Conservation (phyloP, 2,329 filamentous ascomycete species). For the Talaromyces sp. region DNA sequence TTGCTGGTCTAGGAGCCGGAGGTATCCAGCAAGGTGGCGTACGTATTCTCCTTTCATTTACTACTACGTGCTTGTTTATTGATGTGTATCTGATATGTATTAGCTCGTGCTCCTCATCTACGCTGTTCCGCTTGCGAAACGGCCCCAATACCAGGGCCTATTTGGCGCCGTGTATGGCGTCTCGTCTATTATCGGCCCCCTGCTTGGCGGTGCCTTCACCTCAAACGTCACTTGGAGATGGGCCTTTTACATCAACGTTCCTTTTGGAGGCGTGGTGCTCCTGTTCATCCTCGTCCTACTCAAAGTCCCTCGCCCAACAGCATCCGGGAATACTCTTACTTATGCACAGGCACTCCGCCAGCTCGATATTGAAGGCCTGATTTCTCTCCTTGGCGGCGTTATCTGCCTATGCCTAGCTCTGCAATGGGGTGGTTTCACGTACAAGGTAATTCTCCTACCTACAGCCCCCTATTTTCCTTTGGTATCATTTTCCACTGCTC, state of each 20-base stretch:
- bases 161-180: slow-evolving; percentile 62
- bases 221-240: slow-evolving; percentile 58
- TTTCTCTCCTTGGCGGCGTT: slow-evolving; percentile 41
- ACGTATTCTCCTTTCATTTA: background rate
- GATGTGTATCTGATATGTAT: background rate
- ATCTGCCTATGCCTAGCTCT: slow-evolving; percentile 50
- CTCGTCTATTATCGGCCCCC: slow-evolving; percentile 56
- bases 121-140: slow-evolving; percentile 28
- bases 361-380: background rate
- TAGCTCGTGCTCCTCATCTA: slow-evolving; percentile 14
- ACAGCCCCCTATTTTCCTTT: too few relatives aligned
- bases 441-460: background rate
- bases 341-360: background rate
- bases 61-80: too few relatives aligned
- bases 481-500: slow-evolving; percentile 3
- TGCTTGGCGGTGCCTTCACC: slow-evolving; percentile 59
- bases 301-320: slow-evolving; percentile 12
- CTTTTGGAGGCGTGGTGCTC: slow-evolving; percentile 29
- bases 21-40: slow-evolving; percentile 24
- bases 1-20: slow-evolving; percentile 30
- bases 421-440: slow-evolving; percentile 37
- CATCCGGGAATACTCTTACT: too few relatives aligned
- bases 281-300: slow-evolving; percentile 34
- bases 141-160: slow-evolving; percentile 60
- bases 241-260: slow-evolving; percentile 58